Evolutionary conservation across 306 rosid genomes (phyloP).

Genomic region (Rubus idaeus): DNA sequence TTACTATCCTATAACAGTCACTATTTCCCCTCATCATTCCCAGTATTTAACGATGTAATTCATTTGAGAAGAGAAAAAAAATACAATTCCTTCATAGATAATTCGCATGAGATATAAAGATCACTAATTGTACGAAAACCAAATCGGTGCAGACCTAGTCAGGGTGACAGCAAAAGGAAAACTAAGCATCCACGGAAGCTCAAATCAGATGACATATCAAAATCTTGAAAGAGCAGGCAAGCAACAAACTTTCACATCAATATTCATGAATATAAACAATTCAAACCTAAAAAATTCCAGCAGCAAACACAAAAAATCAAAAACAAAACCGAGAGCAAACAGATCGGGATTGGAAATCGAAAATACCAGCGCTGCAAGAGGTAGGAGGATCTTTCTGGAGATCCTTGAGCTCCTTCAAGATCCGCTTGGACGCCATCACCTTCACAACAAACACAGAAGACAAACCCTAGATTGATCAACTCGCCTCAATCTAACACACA

Average conservation of each 20-base stretch:
- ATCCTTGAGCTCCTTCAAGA: slow-evolving; percentile 66
- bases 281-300: neutral
- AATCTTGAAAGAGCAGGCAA: neutral
- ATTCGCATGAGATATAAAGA: neutral
- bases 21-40: too few relatives aligned
- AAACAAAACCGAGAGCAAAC: neutral
- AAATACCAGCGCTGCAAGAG: slow-evolving; percentile 69
- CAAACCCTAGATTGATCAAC: slow-evolving; percentile 16
- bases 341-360: neutral
- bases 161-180: neutral
- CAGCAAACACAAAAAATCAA: neutral
- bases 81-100: neutral
- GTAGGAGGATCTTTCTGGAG: slow-evolving; percentile 82
- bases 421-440: slow-evolving; percentile 70
- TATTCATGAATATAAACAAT: neutral
- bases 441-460: neutral
- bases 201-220: neutral
- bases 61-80: neutral
- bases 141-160: neutral
- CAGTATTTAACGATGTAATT: neutral
- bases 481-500: neutral
- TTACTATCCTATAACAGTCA: neutral
- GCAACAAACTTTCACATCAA: neutral
- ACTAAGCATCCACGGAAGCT: neutral
- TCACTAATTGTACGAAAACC: neutral